These are phyloP conservation scores for Rehmannia glutinosa DNA, from an alignment of 257 asterid species.

Conservation along the genomic window DNA sequence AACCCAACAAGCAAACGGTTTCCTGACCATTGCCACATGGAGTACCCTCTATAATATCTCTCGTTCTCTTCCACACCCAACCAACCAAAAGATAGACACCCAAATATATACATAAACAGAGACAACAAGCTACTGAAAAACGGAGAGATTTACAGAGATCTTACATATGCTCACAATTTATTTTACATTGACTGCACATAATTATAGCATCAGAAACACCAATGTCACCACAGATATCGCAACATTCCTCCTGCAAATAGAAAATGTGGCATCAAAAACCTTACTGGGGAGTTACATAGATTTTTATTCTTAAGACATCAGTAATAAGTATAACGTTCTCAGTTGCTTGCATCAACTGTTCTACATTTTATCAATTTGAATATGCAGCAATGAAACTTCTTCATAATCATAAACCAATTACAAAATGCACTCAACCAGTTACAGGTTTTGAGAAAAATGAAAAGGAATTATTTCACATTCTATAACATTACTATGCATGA, in stretches of 20 bases:
- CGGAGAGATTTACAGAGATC: slow-evolving; percentile 21
- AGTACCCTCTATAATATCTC: no score
- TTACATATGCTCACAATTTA: slow-evolving; percentile 50
- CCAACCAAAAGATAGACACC: background rate
- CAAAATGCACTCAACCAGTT: background rate
- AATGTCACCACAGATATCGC: slow-evolving; percentile 57
- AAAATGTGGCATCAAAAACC: slow-evolving; percentile 7
- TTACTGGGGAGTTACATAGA: background rate
- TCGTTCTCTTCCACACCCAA: background rate
- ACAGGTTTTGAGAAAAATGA: background rate
- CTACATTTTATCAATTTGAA: background rate
- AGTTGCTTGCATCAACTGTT: background rate
- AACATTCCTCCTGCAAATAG: slow-evolving; percentile 45
- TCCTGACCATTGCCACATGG: no score
- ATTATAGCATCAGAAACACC: slow-evolving; percentile 39
- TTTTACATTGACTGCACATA: slow-evolving; percentile 52
- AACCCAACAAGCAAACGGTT: no score
- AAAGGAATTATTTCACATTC: background rate
- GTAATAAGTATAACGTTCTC: background rate
- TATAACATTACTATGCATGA: background rate
- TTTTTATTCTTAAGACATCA: background rate
- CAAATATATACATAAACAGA: background rate
- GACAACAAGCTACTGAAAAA: background rate
- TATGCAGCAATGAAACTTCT: background rate
- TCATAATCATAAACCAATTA: background rate